Percentiles rank a stretch among this genome's conserved stretches.
Evolutionary conservation across 495 filamentous ascomycete genomes (phyloP).

Genomic region (Letharia lupina): DNA sequence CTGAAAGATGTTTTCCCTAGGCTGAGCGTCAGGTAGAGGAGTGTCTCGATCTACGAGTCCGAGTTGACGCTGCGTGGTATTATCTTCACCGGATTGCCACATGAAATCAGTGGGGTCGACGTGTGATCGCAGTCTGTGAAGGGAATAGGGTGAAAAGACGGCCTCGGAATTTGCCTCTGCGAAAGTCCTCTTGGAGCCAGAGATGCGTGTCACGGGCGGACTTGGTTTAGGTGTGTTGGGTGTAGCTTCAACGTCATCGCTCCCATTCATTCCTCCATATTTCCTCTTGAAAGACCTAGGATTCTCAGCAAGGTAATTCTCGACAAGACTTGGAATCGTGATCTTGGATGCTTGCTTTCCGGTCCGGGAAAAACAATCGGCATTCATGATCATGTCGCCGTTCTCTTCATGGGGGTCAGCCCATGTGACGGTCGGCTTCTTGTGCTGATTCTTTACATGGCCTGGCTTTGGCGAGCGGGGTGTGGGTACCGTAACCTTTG

Average conservation of each 20-base stretch:
- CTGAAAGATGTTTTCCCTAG: neutral
- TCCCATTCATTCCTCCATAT: neutral
- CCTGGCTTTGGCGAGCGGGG: neutral
- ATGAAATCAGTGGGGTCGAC: neutral
- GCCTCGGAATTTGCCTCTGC: neutral
- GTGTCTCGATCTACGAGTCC: conserved; percentile 2
- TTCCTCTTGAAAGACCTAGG: neutral
- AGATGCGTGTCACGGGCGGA: neutral
- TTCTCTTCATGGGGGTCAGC: neutral
- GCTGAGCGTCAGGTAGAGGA: conserved; percentile 17
- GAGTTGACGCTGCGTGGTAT: neutral
- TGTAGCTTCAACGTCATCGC: neutral
- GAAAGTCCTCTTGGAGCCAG: neutral
- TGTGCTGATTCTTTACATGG: neutral
- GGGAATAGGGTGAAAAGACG: neutral
- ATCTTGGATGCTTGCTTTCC: conserved; percentile 1
- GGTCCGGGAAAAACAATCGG: neutral
- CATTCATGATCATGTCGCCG: neutral
- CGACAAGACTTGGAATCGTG: conserved; percentile 3
- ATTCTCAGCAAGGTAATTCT: neutral
- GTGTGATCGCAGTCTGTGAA: neutral
- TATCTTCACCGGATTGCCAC: neutral
- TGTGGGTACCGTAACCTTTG: neutral
- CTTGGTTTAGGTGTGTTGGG: neutral
- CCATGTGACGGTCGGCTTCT: neutral